Evolutionary conservation across 2,329 filamentous ascomycete genomes (phyloP).

Genomic region (Metarhizium rileyi): DNA sequence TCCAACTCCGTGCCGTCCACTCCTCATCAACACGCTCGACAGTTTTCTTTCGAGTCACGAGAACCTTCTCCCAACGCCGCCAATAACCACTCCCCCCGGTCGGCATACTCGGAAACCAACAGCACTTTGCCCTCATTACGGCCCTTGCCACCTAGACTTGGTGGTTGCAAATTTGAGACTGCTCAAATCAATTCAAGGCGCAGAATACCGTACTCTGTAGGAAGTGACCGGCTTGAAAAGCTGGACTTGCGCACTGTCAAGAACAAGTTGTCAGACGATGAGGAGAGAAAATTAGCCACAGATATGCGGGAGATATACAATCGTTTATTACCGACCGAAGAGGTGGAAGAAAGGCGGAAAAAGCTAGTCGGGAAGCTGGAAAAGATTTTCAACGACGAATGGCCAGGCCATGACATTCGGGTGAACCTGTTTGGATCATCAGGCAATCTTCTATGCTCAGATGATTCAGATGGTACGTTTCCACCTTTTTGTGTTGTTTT

Average conservation of each 20-base stretch:
- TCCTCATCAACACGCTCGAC: conserved; percentile 77
- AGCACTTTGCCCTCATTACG: conserved; percentile 60
- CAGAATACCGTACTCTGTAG: conserved; percentile 85
- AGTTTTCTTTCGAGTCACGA: conserved; percentile 69
- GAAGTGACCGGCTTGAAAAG: conserved; percentile 67
- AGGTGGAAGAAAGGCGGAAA: conserved; percentile 66
- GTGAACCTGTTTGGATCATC: conserved; percentile 98
- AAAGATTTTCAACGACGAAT: conserved; percentile 77
- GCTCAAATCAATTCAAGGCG: conserved; percentile 71
- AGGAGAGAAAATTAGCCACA: conserved; percentile 64
- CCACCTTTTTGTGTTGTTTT: too few species aligned
- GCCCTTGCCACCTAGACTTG: conserved; percentile 47
- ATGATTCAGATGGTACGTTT: conserved; percentile 82
- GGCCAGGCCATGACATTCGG: conserved; percentile 81
- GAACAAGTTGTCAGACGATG: conserved; percentile 57
- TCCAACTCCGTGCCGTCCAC: conserved; percentile 91
- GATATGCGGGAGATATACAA: conserved; percentile 84
- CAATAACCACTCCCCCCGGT: conserved; percentile 76
- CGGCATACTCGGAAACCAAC: conserved; percentile 82
- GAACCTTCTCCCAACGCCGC: conserved; percentile 70
- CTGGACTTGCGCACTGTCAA: conserved; percentile 64
- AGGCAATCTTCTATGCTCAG: conserved; percentile 87
- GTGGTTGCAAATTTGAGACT: conserved; percentile 81
- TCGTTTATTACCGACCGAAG: conserved; percentile 68
- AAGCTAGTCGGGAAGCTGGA: conserved; percentile 81